Evolutionary conservation across 2,329 filamentous ascomycete species (phyloP), one percentile per base, ranked within the genome.

Genomic region (Sporothrix phasma): DNA sequence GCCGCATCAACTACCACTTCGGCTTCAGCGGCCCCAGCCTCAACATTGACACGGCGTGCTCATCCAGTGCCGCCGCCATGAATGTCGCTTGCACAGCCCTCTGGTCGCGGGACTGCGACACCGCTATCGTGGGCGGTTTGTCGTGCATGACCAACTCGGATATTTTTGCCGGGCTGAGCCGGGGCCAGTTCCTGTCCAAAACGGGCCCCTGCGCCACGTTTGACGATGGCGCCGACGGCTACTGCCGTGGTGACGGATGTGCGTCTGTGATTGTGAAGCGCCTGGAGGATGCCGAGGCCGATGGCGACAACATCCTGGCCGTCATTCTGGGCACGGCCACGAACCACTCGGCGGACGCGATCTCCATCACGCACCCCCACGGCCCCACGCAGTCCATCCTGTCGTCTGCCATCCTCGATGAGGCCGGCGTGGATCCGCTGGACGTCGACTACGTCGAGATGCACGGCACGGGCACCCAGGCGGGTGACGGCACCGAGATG

Each of bases 401-500:
- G 11, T 93, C 88, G 70, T 82, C 83, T 64, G 80, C 84, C 45
- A 85, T 94, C 31, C 79, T 94, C 1, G 82, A 87, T 56, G 83
- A 89, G 49, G 87, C 89, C 47, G 87, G 88, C 65, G 81, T 94
- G 24, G 86, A 92, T 70, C 88, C 90, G 1, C 81, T 85, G 60
- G 88, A 92, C 67, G 82, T 96, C 58, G 86, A 86, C 74, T 95
- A 93, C 71, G 86, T 96, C 8, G 91, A 95, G 75, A 91, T 94
- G 86, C 90, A 96, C 73, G 91, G 89, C 15, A 96, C 91, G 2
- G 91, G 91, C 37, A 96, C 90, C 0, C 89, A 94, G 73, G 90
- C 88, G 37, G 91, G 89, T 66, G 91, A 96, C 71, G 86, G 85
- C 7, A 88, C 85, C 3, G 92, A 96, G 73, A 92, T 93, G 87